Conservation (phyloP, 371 early-diverging fungal genomes). For the Lichtheimia hyalospora region DNA sequence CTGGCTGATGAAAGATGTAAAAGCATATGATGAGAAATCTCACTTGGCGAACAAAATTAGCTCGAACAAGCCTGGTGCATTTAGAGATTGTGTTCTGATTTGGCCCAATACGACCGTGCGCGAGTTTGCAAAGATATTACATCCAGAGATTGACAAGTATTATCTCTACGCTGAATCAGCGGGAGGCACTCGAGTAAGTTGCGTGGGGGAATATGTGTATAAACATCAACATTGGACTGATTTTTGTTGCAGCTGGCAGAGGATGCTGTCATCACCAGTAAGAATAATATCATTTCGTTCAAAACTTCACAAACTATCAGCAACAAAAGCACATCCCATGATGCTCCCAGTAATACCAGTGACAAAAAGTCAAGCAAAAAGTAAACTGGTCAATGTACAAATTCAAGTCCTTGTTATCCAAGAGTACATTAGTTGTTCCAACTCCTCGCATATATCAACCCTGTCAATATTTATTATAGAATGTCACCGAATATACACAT, state of each 20-base stretch:
- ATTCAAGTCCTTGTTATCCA: too few species aligned
- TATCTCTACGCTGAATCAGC: constrained; percentile 76
- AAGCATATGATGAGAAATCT: too few species aligned
- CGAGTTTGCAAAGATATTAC: constrained; percentile 69
- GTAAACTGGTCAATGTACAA: background rate
- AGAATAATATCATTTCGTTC: constrained; percentile 63
- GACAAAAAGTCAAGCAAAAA: background rate
- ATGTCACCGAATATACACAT: too few species aligned
- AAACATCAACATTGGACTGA: background rate
- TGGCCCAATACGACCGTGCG: constrained; percentile 72
- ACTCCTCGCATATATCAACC: too few species aligned
- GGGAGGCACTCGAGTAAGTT: constrained; percentile 64
- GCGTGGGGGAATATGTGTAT: too few species aligned
- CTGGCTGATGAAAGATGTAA: background rate
- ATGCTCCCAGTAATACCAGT: background rate
- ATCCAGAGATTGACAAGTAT: constrained; percentile 63
- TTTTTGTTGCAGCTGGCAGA: constrained; percentile 52
- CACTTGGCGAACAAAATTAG: background rate
- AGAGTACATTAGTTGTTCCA: too few species aligned
- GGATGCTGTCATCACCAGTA: constrained; percentile 55
- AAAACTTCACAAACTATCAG: constrained; percentile 50
- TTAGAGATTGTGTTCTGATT: constrained; percentile 72
- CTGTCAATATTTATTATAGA: too few species aligned
- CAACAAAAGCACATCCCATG: constrained; percentile 1
- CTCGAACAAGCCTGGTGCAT: constrained; percentile 49